These are phyloP conservation scores for Wolfiporia cocos DNA, from an alignment of 1,284 basidiomycete species.

Conservation along the genomic window DNA sequence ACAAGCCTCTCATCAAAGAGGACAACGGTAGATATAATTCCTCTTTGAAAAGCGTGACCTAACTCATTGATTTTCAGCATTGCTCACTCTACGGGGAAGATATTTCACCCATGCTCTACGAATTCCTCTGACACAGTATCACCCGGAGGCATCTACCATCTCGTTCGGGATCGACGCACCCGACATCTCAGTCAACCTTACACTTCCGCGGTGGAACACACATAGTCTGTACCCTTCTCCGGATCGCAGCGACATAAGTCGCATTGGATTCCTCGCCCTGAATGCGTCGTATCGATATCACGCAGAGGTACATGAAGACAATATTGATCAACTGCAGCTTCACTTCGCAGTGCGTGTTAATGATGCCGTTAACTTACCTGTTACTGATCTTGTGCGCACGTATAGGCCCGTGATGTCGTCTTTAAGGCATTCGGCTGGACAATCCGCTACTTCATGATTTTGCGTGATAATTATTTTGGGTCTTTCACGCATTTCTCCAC, in stretches of 20 bases:
- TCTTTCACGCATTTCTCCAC: constrained; percentile 89
- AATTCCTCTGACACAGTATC: constrained; percentile 69
- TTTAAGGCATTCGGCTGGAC: constrained; percentile 83
- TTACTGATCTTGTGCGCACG: background rate
- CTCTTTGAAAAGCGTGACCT: background rate
- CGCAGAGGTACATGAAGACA: constrained; percentile 56
- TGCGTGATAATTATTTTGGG: constrained; percentile 91
- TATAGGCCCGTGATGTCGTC: constrained; percentile 44
- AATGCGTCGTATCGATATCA: constrained; percentile 74
- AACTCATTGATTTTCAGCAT: constrained; percentile 38
- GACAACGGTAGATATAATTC: constrained; percentile 60
- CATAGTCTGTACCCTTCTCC: constrained; percentile 64
- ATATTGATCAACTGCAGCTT: constrained; percentile 75
- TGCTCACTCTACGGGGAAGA: constrained; percentile 63
- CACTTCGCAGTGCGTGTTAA: constrained; percentile 53
- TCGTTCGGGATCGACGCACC: constrained; percentile 63
- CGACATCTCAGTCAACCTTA: constrained; percentile 52
- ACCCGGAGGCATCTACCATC: constrained; percentile 64
- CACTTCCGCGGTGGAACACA: constrained; percentile 85
- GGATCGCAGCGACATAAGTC: constrained; percentile 54
- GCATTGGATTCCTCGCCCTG: constrained; percentile 50
- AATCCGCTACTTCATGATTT: constrained; percentile 78
- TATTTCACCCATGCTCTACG: constrained; percentile 44
- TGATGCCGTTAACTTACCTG: background rate
- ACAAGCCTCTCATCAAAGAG: constrained; percentile 71